These are phyloP conservation scores for Pythium oligandrum DNA, from an alignment of 352 stramenopile genomes.

Conservation along the genomic window DNA sequence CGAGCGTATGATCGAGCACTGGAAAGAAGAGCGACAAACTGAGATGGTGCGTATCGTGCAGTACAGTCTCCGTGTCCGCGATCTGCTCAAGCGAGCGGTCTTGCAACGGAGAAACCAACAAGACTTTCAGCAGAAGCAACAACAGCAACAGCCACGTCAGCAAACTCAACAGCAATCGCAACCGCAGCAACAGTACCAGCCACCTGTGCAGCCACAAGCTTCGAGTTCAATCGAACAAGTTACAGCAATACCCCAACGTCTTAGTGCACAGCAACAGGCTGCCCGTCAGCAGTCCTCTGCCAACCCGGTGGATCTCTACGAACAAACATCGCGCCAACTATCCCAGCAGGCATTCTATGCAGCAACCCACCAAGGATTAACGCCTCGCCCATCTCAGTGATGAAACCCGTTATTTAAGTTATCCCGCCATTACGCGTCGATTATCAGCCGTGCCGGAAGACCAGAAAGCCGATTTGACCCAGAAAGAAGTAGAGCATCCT, in stretches of 20 bases:
- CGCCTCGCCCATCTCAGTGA: too few relatives aligned
- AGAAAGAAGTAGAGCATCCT: slow-evolving; percentile 85
- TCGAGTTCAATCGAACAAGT: too few relatives aligned
- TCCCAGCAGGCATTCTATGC: too few relatives aligned
- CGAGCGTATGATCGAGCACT: slow-evolving; percentile 30
- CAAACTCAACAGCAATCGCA: slow-evolving; percentile 4
- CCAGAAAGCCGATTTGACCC: slow-evolving; percentile 73
- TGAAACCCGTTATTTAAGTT: too few relatives aligned
- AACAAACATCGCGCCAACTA: not conserved
- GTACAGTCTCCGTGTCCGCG: slow-evolving; percentile 46
- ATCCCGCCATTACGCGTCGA: not conserved
- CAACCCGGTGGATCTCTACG: not conserved
- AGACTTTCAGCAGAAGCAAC: slow-evolving; percentile 20
- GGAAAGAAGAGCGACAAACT: slow-evolving; percentile 51
- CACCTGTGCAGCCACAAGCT: not conserved
- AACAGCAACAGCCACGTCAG: slow-evolving; percentile 11
- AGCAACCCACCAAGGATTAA: too few relatives aligned
- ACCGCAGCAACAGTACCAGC: not conserved
- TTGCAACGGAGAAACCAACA: slow-evolving; percentile 21
- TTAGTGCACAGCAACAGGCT: too few relatives aligned
- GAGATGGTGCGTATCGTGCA: slow-evolving; percentile 74
- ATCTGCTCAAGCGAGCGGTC: slow-evolving; percentile 41
- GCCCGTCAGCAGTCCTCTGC: too few relatives aligned
- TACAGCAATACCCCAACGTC: too few relatives aligned
- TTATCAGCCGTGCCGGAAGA: slow-evolving; percentile 60